Conservation (phyloP, 495 filamentous ascomycete species). For the Rhizodiscina lignyota region DNA sequence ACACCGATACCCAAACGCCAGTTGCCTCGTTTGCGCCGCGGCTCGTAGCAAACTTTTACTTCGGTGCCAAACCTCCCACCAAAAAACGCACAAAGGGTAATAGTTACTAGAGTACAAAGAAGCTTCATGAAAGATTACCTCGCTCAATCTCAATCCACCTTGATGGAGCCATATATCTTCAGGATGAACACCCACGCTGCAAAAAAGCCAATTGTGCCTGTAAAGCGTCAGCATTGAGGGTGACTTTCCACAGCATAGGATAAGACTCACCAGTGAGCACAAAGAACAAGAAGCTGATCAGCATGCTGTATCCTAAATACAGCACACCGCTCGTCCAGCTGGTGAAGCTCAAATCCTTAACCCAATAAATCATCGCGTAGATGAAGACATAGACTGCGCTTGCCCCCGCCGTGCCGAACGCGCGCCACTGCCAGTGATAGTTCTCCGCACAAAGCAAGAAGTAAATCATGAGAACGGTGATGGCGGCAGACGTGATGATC, state of each 20-base stretch:
- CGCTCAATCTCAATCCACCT: conserved; percentile 66
- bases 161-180: conserved; percentile 89
- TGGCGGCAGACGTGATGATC: conserved; percentile 87
- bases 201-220: conserved; percentile 91
- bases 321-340: conserved; percentile 73
- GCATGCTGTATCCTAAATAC: conserved; percentile 80
- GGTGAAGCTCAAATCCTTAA: conserved; percentile 66
- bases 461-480: conserved; percentile 84
- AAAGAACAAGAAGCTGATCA: conserved; percentile 83
- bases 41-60: too few species aligned
- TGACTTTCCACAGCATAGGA: neutral
- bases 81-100: too few species aligned
- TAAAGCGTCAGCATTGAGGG: too few species aligned
- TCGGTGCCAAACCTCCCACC: too few species aligned
- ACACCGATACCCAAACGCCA: too few species aligned
- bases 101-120: too few species aligned
- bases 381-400: conserved; percentile 80
- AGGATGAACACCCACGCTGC: conserved; percentile 84
- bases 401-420: conserved; percentile 75
- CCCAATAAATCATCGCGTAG: conserved; percentile 77
- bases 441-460: conserved; percentile 91
- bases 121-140: too few species aligned
- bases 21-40: too few species aligned
- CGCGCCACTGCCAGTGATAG: conserved; percentile 97
- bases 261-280: conserved; percentile 68